Base-by-base conservation (phyloP, 164 flowering plant species). In the Brasenia schreberi region DNA sequence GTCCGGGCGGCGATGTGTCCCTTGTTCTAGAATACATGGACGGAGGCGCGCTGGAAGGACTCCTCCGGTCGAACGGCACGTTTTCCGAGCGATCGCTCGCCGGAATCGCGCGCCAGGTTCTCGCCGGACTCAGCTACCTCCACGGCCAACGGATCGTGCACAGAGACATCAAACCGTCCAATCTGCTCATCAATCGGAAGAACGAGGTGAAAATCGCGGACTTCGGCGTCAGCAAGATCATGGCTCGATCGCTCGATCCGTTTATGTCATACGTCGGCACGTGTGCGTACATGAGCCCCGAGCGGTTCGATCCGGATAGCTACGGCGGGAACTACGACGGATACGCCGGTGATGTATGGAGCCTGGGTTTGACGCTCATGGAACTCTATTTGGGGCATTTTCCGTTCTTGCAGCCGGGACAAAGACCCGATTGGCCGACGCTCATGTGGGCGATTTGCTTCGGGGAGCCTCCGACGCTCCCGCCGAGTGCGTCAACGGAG, bases 221-320 rank as follows among this genome's bases (percentile, higher is more conserved):
- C 59, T 90, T 90, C 68, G 97, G 97, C 0, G 97, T 88, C 18
- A 86, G 97, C 67, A 81, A 83, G 68, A 75, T 90, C 75, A 78
- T 90, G 84, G 69, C 80, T 74, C 77, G 92, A 2, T 67, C 84
- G 2, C 69, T 88, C 9, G 92, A 87, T 10, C 75, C 88, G 4
- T 87, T 92, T 73, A 84, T 80, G 23, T 86, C 94, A 6, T 90
- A 81, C 71, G 97, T 90, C 0, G 97, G 94, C 1, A 90, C 97
- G 0, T 85, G 86, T 66, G 94, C 93, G 0, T 90, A 90, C 74
- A 90, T 90, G 97, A 89, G 96, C 61, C 96, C 93, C 0, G 96
- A 89, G 67, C 70, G 93, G 62, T 86, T 89, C 77, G 88, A 89
- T 61, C 89, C 96, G 18, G 91, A 87, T 5, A 72, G 84, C 0